Conservation (phyloP, 108 stramenopile genomes). For the Conticribra guillardii region DNA sequence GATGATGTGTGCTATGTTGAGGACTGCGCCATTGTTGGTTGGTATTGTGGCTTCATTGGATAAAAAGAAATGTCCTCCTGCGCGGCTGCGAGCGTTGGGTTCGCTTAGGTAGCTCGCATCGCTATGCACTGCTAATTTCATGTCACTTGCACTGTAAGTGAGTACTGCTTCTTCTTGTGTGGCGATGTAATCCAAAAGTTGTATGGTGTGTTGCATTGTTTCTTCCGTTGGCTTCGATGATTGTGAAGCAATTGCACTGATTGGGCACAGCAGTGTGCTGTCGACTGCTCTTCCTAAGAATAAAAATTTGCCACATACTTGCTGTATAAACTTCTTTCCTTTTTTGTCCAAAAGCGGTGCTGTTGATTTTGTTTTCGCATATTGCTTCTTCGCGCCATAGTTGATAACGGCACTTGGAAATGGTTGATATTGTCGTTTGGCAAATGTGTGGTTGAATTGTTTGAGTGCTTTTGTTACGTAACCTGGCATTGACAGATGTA, state of each 20-base stretch:
- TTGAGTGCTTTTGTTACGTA: conserved; percentile 32
- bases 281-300: conserved; percentile 52
- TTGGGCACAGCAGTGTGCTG: conserved; percentile 34
- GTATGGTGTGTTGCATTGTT: conserved; percentile 12
- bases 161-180: conserved; percentile 46
- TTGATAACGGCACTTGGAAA: conserved; percentile 7
- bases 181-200: conserved; percentile 48
- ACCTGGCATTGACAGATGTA: conserved; percentile 47
- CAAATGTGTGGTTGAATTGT: conserved; percentile 43
- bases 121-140: too few species aligned
- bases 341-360: conserved; percentile 20
- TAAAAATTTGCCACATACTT: conserved; percentile 41
- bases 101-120: conserved; percentile 44
- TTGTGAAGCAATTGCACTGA: too few species aligned
- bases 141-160: conserved; percentile 34
- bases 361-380: conserved; percentile 8
- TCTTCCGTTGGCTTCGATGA: conserved; percentile 19
- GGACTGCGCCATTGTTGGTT: neutral
- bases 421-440: conserved; percentile 43
- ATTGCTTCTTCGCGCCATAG: conserved; percentile 50
- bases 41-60: neutral
- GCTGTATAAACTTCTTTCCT: conserved; percentile 32
- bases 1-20: too few species aligned
- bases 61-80: conserved; percentile 41
- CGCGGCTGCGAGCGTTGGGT: conserved; percentile 33